Percentiles rank a stretch among this genome's conserved stretches.
Evolutionary conservation across 345 rosid genomes (phyloP).

Genomic region (Brassica carinata): DNA sequence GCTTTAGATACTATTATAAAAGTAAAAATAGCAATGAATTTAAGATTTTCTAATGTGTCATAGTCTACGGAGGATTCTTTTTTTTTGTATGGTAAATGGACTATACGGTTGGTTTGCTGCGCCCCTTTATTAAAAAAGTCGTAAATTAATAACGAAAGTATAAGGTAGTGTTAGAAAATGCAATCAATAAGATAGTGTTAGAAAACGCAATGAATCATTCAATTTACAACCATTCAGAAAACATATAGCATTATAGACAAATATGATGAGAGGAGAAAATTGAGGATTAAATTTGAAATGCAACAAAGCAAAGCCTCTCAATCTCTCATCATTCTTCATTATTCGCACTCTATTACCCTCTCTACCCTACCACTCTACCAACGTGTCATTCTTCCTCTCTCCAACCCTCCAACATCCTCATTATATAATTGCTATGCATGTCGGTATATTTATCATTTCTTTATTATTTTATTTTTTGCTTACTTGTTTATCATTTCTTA

Average conservation of each 20-base stretch:
- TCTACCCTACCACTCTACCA: slow-evolving; percentile 32
- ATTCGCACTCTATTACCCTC: slow-evolving; percentile 41
- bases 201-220: not conserved
- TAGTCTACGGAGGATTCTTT: not conserved
- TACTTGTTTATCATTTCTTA: not conserved
- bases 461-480: not conserved
- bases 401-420: slow-evolving; percentile 35
- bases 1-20: too few relatives aligned
- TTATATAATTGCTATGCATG: slow-evolving; percentile 30
- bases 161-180: not conserved
- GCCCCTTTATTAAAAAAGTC: too few relatives aligned
- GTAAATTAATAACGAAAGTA: too few relatives aligned
- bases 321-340: slow-evolving; percentile 40
- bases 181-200: not conserved
- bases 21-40: too few relatives aligned
- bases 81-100: not conserved
- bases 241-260: not conserved
- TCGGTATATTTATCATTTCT: slow-evolving; percentile 30
- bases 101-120: not conserved
- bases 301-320: slow-evolving; percentile 27
- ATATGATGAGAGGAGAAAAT: slow-evolving; percentile 8
- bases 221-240: not conserved
- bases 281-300: slow-evolving; percentile 22
- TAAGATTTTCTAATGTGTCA: too few relatives aligned
- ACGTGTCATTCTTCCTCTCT: slow-evolving; percentile 39